Evolutionary conservation across 495 filamentous ascomycete species (phyloP).

Genomic region (Apodospora peruviana): DNA sequence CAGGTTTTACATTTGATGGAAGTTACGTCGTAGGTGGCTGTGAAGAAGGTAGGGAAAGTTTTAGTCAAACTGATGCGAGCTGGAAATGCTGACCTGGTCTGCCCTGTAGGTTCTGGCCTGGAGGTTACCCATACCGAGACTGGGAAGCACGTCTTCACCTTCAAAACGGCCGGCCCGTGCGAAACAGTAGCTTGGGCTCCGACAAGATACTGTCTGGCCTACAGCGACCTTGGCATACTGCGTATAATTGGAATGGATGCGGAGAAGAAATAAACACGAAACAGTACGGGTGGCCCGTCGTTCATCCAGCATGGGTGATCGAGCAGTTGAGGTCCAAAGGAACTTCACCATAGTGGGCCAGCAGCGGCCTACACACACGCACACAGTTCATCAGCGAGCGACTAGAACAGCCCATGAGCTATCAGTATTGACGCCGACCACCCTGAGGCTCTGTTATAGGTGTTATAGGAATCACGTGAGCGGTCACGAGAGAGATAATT

Average conservation of each 20-base stretch:
- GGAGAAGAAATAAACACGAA: slow-evolving; percentile 29
- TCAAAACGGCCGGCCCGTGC: slow-evolving; percentile 60
- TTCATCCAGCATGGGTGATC: neutral
- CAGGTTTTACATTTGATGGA: slow-evolving; percentile 81
- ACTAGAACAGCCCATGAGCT: too few relatives aligned
- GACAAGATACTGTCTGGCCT: slow-evolving; percentile 80
- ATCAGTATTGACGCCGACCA: too few relatives aligned
- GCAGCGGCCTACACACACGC: too few relatives aligned
- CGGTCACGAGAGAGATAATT: too few relatives aligned
- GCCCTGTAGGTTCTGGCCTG: slow-evolving; percentile 44
- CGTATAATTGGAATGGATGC: slow-evolving; percentile 67
- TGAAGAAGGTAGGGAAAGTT: slow-evolving; percentile 58
- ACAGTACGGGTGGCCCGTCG: neutral
- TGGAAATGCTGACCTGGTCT: neutral
- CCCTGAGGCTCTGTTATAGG: too few relatives aligned
- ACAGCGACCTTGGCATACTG: slow-evolving; percentile 73
- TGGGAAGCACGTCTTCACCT: slow-evolving; percentile 75
- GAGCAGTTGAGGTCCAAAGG: too few relatives aligned
- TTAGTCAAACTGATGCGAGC: neutral
- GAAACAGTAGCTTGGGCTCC: slow-evolving; percentile 87
- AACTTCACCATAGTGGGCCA: too few relatives aligned
- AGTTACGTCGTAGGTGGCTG: slow-evolving; percentile 79
- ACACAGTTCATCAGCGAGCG: too few relatives aligned
- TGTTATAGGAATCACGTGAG: neutral
- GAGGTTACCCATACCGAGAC: slow-evolving; percentile 81